A percentile compares a stretch with the other conserved stretches of the same genome.
phyloP scores from a whole-genome alignment of 352 stramenopile species.

The Pythium grandisporangium region DNA sequence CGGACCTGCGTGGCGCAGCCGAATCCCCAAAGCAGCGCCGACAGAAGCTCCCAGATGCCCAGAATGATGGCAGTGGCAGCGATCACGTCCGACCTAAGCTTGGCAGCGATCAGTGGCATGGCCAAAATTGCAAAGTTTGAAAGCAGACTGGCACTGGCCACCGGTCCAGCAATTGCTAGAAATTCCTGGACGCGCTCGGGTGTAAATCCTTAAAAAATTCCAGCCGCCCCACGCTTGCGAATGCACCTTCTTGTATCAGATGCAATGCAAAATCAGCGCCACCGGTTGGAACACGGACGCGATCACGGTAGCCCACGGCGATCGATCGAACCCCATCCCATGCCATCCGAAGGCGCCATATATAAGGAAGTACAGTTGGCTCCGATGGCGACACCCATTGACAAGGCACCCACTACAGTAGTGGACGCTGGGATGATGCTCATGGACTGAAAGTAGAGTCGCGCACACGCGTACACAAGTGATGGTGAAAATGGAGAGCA shows the following conservation, averaged over 20 bases:
- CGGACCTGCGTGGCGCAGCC: slow-evolving; percentile 70
- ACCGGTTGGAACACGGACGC: slow-evolving; percentile 77
- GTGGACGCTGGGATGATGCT: slow-evolving; percentile 69
- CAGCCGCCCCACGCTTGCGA: slow-evolving; percentile 62
- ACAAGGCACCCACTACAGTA: slow-evolving; percentile 59
- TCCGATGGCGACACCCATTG: slow-evolving; percentile 44
- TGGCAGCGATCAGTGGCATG: slow-evolving; percentile 58
- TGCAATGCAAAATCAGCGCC: slow-evolving; percentile 62
- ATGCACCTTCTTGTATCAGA: slow-evolving; percentile 68
- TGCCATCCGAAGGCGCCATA: slow-evolving; percentile 44
- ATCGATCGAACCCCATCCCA: slow-evolving; percentile 71
- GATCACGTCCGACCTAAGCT: slow-evolving; percentile 66
- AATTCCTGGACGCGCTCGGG: slow-evolving; percentile 51
- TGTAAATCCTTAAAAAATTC: slow-evolving; percentile 48
- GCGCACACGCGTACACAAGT: slow-evolving; percentile 68
- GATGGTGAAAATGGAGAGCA: slow-evolving; percentile 70
- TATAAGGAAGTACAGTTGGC: slow-evolving; percentile 16
- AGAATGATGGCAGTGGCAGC: slow-evolving; percentile 70
- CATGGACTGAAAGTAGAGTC: slow-evolving; percentile 81
- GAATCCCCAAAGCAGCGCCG: slow-evolving; percentile 75
- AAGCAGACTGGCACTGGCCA: slow-evolving; percentile 57
- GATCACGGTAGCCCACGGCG: slow-evolving; percentile 62
- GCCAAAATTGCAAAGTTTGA: slow-evolving; percentile 65
- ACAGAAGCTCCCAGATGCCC: slow-evolving; percentile 51
- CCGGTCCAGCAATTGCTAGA: slow-evolving; percentile 48